Evolutionary conservation across 257 asterid genomes (phyloP), one percentile per base, ranked within the genome.

Genomic region (Coffea canephora): DNA sequence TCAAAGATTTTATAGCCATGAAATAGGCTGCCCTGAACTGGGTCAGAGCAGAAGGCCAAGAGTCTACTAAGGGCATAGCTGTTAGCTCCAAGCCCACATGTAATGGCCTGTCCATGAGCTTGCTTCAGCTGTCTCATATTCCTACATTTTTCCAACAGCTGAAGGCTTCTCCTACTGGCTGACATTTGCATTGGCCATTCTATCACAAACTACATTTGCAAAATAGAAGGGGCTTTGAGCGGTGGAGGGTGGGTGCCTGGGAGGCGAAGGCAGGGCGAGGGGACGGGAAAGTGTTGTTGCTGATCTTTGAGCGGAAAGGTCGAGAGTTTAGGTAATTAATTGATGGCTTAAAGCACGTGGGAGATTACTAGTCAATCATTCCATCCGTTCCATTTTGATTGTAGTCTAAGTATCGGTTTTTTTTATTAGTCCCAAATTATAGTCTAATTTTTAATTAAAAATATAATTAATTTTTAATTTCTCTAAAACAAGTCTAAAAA

Each of bases 31-130:
- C 88, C 89, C 52, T 61, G 89, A 79, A 74, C 68, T 59, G 94
- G 93, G 80, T 87, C 77, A 6, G 94, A 81, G 84, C 94, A 92
- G 86, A 92, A 92, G 54, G 94, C 94, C 76, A 92, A 78, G 80
- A 89, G 81, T 31, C 96, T 85, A 88, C 97, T 92, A n/a, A 89
- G 88, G 21, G 97, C 96, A 82, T 86, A 92, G 83, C 74, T 84
- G 61, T 84, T 92, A 80, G 69, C 67, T 27, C 70, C 89, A 71
- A 92, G 89, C 71, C 96, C 94, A 66, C 81, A 83, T 9, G 94
- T 85, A 84, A 91, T 34, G 11, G 87, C 82, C 81, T 84, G 82
- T 36, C 84, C 92, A 65, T 92, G 93, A 78, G 87, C 85, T 84
- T 85, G 90, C 81, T 80, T 85, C 11, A 89, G 81, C 62, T 91